Evolutionary conservation across 2,329 filamentous ascomycete species (phyloP), one percentile per base, ranked within the genome.

Genomic region (Phaeomoniella chlamydospora): DNA sequence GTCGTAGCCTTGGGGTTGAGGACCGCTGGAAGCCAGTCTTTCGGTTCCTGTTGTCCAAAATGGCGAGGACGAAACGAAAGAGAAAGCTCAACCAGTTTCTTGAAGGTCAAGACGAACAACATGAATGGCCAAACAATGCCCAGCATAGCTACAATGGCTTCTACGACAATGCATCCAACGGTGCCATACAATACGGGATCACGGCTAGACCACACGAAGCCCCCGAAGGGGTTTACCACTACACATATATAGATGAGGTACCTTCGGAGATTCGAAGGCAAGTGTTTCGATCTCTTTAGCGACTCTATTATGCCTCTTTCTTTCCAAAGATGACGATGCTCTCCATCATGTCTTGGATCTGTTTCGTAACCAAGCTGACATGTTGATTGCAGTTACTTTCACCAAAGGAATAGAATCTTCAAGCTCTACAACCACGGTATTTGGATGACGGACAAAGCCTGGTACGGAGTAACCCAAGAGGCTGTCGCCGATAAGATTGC

Each of bases 361-460:
- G n/a, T n/a, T n/a, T n/a, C n/a, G n/a, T n/a, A n/a, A n/a, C n/a
- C n/a, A n/a, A n/a, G n/a, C n/a, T n/a, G n/a, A n/a, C n/a, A n/a
- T n/a, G n/a, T n/a, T n/a, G n/a, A n/a, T n/a, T n/a, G n/a, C n/a
- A 92, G 86, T 55, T 98, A 98, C 59, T 98, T 84, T 74, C 69
- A 79, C 12, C 87, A 96, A 51, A 74, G 90, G 40, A 78, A 90
- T 55, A 79, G 77, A 36, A 82, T 98, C 45, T 98, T 93, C 59
- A 78, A 79, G 12, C 71, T 70, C 47, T 98, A 94, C 53, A 80
- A 94, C 53, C 71, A 87, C 39, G 88, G 86, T 37, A 72, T 98
- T 45, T 80, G 77, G 65, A 75, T 98, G 68, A 98, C 92, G 0
- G 78, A 93, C 54, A 80, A 88, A 59, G 81, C 86, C 37, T 98